phyloP scores from a whole-genome alignment of 345 rosid genomes.

The Garcia nutans region DNA sequence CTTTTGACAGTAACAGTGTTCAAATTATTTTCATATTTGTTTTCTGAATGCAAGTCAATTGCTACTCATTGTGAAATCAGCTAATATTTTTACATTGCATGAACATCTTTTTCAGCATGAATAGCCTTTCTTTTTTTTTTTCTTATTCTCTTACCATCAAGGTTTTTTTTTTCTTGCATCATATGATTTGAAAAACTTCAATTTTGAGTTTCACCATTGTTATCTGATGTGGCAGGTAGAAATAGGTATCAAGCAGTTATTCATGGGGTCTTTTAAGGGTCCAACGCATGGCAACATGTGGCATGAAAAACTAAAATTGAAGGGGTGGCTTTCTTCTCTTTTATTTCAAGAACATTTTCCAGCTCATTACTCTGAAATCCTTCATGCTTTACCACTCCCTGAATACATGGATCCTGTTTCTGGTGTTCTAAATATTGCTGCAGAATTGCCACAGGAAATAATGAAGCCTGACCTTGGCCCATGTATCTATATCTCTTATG shows the following conservation, averaged over 20 bases:
- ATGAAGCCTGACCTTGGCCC: constrained; percentile 70
- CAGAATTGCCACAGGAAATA: constrained; percentile 52
- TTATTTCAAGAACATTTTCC: constrained; percentile 82
- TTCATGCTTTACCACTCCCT: constrained; percentile 67
- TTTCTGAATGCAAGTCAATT: not conserved
- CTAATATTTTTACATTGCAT: not conserved
- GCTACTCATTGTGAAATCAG: not conserved
- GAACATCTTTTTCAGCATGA: not conserved
- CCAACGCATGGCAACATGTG: constrained; percentile 53
- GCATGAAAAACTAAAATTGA: constrained; percentile 75
- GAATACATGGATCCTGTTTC: constrained; percentile 74
- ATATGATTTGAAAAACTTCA: not conserved
- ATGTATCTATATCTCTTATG: constrained; percentile 65
- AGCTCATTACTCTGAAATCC: constrained; percentile 65
- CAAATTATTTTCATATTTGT: not conserved
- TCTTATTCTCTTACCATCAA: too few species aligned
- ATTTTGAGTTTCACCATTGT: constrained; percentile 5
- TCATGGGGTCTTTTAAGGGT: constrained; percentile 73
- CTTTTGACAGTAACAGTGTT: not conserved
- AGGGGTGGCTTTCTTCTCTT: constrained; percentile 84
- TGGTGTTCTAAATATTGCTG: constrained; percentile 72
- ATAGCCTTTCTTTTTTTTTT: not conserved
- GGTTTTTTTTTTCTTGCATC: not conserved
- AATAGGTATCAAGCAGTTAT: constrained; percentile 65
- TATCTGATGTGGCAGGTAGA: constrained; percentile 62